phyloP scores from a whole-genome alignment of 1,284 basidiomycete genomes.

The Fistulinella cinereoalba region DNA sequence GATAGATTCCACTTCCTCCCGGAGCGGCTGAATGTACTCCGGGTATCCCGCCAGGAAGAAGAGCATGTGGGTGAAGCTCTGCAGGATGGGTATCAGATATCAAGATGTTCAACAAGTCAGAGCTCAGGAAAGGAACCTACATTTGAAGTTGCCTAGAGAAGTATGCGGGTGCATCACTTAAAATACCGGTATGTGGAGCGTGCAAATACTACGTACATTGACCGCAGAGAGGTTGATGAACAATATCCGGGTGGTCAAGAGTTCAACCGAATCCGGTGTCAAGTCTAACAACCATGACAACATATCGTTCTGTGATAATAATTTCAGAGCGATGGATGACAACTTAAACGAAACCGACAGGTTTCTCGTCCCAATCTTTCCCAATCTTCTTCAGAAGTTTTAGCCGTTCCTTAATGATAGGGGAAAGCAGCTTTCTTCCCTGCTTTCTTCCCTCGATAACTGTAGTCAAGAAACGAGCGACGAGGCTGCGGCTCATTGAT shows the following conservation, averaged over 20 bases:
- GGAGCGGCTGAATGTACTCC: slow-evolving; percentile 37
- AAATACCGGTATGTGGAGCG: slow-evolving; percentile 6
- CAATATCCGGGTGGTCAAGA: slow-evolving; percentile 34
- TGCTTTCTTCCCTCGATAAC: background rate
- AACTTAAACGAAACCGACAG: slow-evolving; percentile 24
- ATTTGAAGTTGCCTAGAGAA: too few species aligned
- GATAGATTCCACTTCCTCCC: slow-evolving; percentile 40
- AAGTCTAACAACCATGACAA: background rate
- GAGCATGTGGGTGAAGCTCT: slow-evolving; percentile 36
- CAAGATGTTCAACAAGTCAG: background rate
- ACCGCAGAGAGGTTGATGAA: slow-evolving; percentile 39
- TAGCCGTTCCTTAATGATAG: slow-evolving; percentile 39
- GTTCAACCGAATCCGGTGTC: slow-evolving; percentile 9
- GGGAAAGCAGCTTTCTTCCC: slow-evolving; percentile 27
- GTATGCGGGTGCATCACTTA: too few species aligned
- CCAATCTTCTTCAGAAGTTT: slow-evolving; percentile 33
- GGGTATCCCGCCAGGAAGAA: slow-evolving; percentile 38
- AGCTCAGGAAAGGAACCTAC: slow-evolving; percentile 2
- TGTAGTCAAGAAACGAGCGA: background rate
- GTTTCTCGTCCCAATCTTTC: slow-evolving; percentile 38
- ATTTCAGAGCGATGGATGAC: slow-evolving; percentile 6
- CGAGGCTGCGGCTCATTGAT: background rate
- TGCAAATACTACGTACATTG: slow-evolving; percentile 22
- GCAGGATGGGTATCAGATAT: background rate
- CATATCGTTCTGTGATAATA: background rate